Evolutionary conservation across 1,139 yeast species (phyloP), one percentile per base, ranked within the genome.

Genomic region (Suhomyces anneliseae): DNA sequence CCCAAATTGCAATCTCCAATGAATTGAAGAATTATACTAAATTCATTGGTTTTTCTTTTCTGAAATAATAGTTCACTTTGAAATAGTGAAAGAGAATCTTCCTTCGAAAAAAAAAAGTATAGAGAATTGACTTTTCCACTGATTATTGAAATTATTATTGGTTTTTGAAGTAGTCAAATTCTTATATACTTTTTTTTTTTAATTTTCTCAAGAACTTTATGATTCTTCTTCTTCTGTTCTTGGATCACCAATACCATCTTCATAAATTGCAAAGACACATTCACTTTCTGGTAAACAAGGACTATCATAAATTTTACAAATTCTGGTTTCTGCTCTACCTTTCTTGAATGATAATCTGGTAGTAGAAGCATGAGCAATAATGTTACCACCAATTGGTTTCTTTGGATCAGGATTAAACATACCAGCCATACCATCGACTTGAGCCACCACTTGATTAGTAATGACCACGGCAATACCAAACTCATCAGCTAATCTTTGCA

Each of bases 401-500:
- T 95, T 95, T n/a, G 99, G 98, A 64, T 93, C 99, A 0, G 97
- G 95, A 58, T 90, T 90, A 66, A 85, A 92, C 79, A 85, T 78
- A 7, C 81, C 80, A 53, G 87, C 81, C 59, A 83, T 85, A 43
- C 98, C 98, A 65, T 93, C 99, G 19, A 95, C 99, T 66, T 92
- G 97, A 3, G 99, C 97, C 7, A 90, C 97, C 31, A 93, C 99
- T 68, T 93, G 99, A 69, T 93, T 93, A 5, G 99, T 95, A 44
- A 93, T 92, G n/a, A 95, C 90, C 11, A 93, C 97, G 0, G 99
- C 99, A 49, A 95, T 90, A 38, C 99, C 99, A 69, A 89, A 93
- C 70, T 93, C 98, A 68, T 93, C 99, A 0, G 99, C 99, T 47
- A 93, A 78, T 58, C 97, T 73, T 66, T 93, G 98, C 52, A 93